Conservation (phyloP, 75 land plant species). For the Pinus albicaulis region DNA sequence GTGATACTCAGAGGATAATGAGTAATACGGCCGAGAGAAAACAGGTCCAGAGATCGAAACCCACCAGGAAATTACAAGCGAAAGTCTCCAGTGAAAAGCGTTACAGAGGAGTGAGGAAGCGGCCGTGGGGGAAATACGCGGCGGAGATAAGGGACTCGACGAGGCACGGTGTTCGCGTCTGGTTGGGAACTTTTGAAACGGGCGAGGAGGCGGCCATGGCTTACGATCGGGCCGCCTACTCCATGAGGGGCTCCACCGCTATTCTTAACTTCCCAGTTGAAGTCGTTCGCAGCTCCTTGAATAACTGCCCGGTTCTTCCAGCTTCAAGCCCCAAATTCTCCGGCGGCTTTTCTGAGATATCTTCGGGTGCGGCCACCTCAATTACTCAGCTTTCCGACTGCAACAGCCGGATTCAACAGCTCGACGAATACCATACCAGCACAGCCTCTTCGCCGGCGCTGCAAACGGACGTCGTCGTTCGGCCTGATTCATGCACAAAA, state of each 20-base stretch:
- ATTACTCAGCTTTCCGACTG: neutral
- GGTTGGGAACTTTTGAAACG: slow-evolving; percentile 36
- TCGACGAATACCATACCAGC: neutral
- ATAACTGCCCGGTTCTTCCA: neutral
- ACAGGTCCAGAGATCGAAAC: neutral
- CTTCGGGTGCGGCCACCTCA: no score
- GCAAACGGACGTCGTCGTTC: neutral
- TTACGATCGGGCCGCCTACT: slow-evolving; percentile 47
- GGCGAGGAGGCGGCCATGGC: no score
- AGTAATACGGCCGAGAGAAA: neutral
- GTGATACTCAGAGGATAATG: neutral
- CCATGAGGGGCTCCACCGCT: slow-evolving; percentile 47
- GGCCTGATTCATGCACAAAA: neutral
- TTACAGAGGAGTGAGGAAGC: no score
- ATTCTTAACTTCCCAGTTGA: slow-evolving; percentile 48
- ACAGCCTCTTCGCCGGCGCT: neutral
- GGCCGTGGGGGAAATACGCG: no score
- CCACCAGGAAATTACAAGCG: neutral
- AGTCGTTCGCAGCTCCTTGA: neutral
- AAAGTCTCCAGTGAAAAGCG: neutral
- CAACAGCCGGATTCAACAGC: neutral
- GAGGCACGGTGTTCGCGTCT: slow-evolving; percentile 23
- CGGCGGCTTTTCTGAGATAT: no score
- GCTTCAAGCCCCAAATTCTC: neutral
- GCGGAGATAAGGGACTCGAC: no score